Percentiles rank a stretch among this genome's conserved stretches.
Evolutionary conservation across 2,329 filamentous ascomycete genomes (phyloP).

Genomic region (Colletotrichum sp.): DNA sequence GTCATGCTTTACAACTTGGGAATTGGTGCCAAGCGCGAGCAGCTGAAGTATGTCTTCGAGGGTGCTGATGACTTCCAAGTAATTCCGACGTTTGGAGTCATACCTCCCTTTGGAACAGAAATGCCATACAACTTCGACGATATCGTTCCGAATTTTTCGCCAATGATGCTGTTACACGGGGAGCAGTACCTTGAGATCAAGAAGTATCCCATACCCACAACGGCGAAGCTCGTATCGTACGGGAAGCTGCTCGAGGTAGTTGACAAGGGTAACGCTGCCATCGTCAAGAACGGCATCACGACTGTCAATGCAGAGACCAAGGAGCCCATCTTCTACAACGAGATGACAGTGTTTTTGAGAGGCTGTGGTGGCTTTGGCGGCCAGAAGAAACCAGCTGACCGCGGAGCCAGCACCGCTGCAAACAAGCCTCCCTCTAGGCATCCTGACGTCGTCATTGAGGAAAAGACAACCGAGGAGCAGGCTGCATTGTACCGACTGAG

Average conservation of each 20-base stretch:
- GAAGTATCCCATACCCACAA: slow-evolving; percentile 89
- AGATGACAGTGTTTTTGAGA: slow-evolving; percentile 89
- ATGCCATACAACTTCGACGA: slow-evolving; percentile 80
- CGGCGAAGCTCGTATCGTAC: slow-evolving; percentile 75
- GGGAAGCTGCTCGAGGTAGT: slow-evolving; percentile 90
- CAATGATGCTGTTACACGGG: slow-evolving; percentile 98
- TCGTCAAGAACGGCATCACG: slow-evolving; percentile 79
- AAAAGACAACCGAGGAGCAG: slow-evolving; percentile 87
- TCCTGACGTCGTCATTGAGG: slow-evolving; percentile 84
- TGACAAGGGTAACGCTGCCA: slow-evolving; percentile 90
- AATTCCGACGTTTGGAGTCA: slow-evolving; percentile 92
- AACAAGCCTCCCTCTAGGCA: slow-evolving; percentile 79
- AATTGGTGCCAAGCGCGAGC: slow-evolving; percentile 87
- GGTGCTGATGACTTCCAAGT: slow-evolving; percentile 91
- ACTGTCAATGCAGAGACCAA: slow-evolving; percentile 86
- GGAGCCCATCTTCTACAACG: slow-evolving; percentile 96
- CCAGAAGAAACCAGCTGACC: slow-evolving; percentile 74
- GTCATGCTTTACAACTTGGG: slow-evolving; percentile 95
- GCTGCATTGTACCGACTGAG: slow-evolving; percentile 92
- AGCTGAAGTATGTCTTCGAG: slow-evolving; percentile 90
- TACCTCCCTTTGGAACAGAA: slow-evolving; percentile 89
- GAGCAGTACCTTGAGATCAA: slow-evolving; percentile 97
- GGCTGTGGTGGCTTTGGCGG: slow-evolving; percentile 92
- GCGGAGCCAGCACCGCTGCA: slow-evolving; percentile 79
- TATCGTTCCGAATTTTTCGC: slow-evolving; percentile 93